Conservation (phyloP, 106 monocot genomes). For the Dioscorea alata region DNA sequence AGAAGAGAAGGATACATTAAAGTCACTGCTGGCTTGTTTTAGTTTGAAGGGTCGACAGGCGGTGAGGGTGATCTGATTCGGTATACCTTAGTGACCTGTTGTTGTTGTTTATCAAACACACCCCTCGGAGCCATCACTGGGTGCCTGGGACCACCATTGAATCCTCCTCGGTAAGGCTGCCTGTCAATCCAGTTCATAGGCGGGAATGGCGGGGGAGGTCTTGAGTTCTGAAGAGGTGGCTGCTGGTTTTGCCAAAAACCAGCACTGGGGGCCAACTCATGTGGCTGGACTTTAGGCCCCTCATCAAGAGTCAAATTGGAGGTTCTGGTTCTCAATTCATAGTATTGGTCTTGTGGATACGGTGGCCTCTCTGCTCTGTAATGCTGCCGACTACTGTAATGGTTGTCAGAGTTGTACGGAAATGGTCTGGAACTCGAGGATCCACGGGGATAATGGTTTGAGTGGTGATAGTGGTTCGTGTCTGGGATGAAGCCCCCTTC, state of each 20-base stretch:
- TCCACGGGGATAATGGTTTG: conserved; percentile 3
- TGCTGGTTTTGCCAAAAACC: conserved; percentile 23
- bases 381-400: conserved; percentile 21
- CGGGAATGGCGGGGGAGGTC: conserved; percentile 46
- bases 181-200: conserved; percentile 67
- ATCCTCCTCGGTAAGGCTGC: conserved; percentile 12
- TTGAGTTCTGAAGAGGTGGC: conserved; percentile 16
- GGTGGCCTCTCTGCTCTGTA: conserved; percentile 24
- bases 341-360: conserved; percentile 12
- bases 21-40: conserved; percentile 14
- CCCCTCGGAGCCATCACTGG: neutral
- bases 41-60: conserved; percentile 11
- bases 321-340: conserved; percentile 26
- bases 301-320: conserved; percentile 36
- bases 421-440: conserved; percentile 18
- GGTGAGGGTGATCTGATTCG: conserved; percentile 24
- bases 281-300: conserved; percentile 2
- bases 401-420: conserved; percentile 16
- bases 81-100: conserved; percentile 36
- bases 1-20: neutral
- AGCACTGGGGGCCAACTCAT: conserved; percentile 18
- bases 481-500: conserved; percentile 34
- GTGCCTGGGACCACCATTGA: neutral
- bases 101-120: conserved; percentile 13
- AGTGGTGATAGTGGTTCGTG: conserved; percentile 12